Percentiles rank a stretch among this genome's conserved stretches.
phyloP scores from a whole-genome alignment of 495 filamentous ascomycete genomes.

The Letharia lupina region DNA sequence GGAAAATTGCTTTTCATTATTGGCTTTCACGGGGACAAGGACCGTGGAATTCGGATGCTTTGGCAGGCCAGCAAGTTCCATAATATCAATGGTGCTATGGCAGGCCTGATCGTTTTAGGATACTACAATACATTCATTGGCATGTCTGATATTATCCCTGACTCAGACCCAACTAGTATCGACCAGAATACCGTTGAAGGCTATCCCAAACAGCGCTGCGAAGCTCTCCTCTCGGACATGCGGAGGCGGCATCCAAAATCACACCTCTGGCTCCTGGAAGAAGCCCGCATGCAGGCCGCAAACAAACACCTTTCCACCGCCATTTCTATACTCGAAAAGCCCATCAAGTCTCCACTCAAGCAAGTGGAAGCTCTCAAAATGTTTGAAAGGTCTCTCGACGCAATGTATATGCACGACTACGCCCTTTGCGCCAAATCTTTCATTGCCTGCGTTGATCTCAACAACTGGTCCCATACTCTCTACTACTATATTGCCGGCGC shows the following conservation, averaged over 20 bases:
- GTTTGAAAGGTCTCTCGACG: conserved; percentile 75
- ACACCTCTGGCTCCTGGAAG: conserved; percentile 82
- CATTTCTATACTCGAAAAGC: conserved; percentile 50
- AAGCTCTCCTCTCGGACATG: conserved; percentile 63
- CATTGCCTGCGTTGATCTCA: conserved; percentile 69
- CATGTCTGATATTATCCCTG: conserved; percentile 79
- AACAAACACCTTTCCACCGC: conserved; percentile 60
- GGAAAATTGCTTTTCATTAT: conserved; percentile 75
- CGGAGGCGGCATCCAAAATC: conserved; percentile 70
- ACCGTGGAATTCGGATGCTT: conserved; percentile 72
- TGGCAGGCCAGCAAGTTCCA: conserved; percentile 85
- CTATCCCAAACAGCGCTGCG: conserved; percentile 64
- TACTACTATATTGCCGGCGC: conserved; percentile 86
- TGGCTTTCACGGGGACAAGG: conserved; percentile 85
- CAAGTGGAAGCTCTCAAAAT: conserved; percentile 72
- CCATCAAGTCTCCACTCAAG: conserved; percentile 64
- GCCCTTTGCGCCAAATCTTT: conserved; percentile 64
- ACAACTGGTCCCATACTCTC: conserved; percentile 81
- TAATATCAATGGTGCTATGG: conserved; percentile 87
- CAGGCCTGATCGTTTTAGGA: conserved; percentile 67
- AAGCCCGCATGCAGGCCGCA: conserved; percentile 68
- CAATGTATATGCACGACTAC: conserved; percentile 72
- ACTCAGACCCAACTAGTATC: conserved; percentile 41
- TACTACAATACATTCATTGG: conserved; percentile 83
- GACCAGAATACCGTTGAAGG: conserved; percentile 46